These are phyloP conservation scores for Mucor ambiguus DNA, from an alignment of 371 early-diverging fungal species.

Conservation along the genomic window DNA sequence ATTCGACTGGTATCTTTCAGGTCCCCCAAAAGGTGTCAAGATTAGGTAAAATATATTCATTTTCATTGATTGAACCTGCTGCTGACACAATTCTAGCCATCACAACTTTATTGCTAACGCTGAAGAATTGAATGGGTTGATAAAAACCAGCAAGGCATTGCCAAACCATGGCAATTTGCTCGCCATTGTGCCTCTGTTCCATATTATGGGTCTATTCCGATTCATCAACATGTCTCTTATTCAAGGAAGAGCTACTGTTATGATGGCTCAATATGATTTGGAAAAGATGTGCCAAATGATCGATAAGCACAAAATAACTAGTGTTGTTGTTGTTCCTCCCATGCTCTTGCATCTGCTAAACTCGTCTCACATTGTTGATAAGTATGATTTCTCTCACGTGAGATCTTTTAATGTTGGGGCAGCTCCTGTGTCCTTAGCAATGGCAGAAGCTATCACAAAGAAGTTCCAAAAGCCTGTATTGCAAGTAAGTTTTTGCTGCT, in stretches of 20 bases:
- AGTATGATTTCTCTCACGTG: constrained; percentile 64
- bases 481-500: not conserved
- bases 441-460: not conserved
- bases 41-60: constrained; percentile 5
- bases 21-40: constrained; percentile 17
- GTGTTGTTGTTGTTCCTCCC: constrained; percentile 68
- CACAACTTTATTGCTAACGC: constrained; percentile 27
- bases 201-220: constrained; percentile 68
- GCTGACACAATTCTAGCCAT: constrained; percentile 10
- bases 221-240: constrained; percentile 11
- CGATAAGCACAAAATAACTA: constrained; percentile 59
- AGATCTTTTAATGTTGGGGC: constrained; percentile 64
- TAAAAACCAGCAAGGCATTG: not conserved
- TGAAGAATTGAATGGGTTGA: constrained; percentile 7
- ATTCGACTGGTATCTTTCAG: not conserved
- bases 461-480: constrained; percentile 12
- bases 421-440: constrained; percentile 57
- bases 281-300: constrained; percentile 52
- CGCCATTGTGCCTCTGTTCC: constrained; percentile 82
- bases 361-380: constrained; percentile 48
- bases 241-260: constrained; percentile 5
- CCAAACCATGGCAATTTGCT: constrained; percentile 39
- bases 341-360: constrained; percentile 52
- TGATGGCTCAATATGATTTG: constrained; percentile 39
- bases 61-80: not conserved